A percentile compares a stretch with the other conserved stretches of the same genome.
phyloP scores from a whole-genome alignment of 106 monocot species.

The Dendrobium huoshanense region DNA sequence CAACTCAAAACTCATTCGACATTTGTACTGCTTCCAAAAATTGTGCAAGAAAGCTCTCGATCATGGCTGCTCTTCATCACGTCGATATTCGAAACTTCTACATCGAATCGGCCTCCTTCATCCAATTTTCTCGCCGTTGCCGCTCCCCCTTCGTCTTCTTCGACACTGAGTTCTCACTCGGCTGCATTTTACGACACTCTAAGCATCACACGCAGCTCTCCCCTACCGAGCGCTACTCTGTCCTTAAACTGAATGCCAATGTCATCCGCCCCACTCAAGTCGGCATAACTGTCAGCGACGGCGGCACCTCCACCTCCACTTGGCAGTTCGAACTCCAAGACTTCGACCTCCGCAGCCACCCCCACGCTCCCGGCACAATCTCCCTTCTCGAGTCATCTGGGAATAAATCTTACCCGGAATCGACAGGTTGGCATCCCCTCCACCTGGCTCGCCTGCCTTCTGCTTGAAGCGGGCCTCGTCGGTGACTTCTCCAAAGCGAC shows the following conservation, averaged over 20 bases:
- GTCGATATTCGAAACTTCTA: too few species aligned
- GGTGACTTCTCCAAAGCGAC: background rate
- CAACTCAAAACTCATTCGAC: too few species aligned
- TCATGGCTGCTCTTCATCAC: too few species aligned
- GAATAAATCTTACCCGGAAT: too few species aligned
- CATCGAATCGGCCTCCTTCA: background rate
- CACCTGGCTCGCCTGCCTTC: background rate
- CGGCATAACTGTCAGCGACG: background rate
- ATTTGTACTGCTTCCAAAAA: too few species aligned
- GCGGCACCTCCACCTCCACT: too few species aligned
- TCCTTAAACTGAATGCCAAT: background rate
- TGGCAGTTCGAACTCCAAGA: constrained; percentile 2
- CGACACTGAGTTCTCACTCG: background rate
- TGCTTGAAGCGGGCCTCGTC: background rate
- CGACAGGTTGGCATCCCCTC: background rate
- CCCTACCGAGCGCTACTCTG: background rate
- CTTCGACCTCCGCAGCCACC: background rate
- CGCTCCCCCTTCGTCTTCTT: background rate
- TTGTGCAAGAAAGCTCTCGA: too few species aligned
- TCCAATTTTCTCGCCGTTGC: background rate
- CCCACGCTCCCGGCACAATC: background rate
- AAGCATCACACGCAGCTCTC: background rate
- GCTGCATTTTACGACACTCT: background rate
- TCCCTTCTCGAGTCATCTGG: too few species aligned
- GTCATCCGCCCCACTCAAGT: background rate